Conservation (phyloP, 2,329 filamentous ascomycete species). For the Didymella exigua region DNA sequence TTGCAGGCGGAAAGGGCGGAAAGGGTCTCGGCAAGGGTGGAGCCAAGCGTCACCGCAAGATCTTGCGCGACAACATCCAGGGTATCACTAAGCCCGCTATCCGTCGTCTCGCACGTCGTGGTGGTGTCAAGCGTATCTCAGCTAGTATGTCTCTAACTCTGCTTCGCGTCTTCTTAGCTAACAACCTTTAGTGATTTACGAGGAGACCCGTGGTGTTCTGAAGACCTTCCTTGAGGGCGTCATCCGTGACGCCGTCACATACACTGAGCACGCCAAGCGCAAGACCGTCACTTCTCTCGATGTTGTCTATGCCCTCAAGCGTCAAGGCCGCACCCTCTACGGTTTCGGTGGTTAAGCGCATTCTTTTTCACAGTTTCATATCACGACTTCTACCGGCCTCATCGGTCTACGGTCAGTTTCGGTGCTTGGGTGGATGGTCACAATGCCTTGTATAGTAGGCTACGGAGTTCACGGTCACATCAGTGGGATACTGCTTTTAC, state of each 20-base stretch:
- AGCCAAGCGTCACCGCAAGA: conserved; percentile 62
- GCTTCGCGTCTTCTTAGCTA: conserved; percentile 21
- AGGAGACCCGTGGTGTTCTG: conserved; percentile 77
- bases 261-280: conserved; percentile 81
- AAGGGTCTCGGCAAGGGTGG: conserved; percentile 62
- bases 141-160: conserved; percentile 49
- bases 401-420: conserved; percentile 64
- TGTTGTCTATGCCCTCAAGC: conserved; percentile 68
- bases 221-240: conserved; percentile 80
- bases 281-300: conserved; percentile 76
- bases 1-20: conserved; percentile 59
- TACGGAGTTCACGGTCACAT: conserved; percentile 44
- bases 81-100: conserved; percentile 62
- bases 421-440: conserved; percentile 51
- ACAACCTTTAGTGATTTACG: conserved; percentile 69
- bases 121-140: conserved; percentile 60
- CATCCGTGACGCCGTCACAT: conserved; percentile 77
- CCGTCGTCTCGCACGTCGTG: conserved; percentile 60
- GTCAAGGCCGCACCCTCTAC: conserved; percentile 75
- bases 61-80: conserved; percentile 62
- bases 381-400: conserved; percentile 43
- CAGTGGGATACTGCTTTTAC: conserved; percentile 36
- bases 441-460: conserved; percentile 43
- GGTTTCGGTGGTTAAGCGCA: conserved; percentile 81
- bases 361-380: conserved; percentile 41